phyloP scores from a whole-genome alignment of 257 asterid species.

The Coffea eugenioides region DNA sequence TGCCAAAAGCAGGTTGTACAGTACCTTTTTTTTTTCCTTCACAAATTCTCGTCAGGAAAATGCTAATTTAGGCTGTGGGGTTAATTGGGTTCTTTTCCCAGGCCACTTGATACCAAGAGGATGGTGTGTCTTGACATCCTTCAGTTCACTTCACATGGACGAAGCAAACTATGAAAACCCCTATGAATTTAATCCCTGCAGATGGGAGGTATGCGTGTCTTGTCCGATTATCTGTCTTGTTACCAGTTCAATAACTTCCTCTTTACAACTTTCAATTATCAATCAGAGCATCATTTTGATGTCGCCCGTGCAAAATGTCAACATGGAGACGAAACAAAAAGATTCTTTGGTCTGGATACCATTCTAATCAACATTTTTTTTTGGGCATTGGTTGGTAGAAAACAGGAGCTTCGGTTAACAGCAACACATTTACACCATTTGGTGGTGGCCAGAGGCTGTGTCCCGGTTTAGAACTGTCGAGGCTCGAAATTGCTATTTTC shows the following conservation, averaged over 20 bases:
- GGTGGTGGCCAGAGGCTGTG: constrained; percentile 99
- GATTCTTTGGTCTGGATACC: not conserved
- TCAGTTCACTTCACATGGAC: constrained; percentile 89
- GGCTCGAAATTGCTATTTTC: constrained; percentile 86
- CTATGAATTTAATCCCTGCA: constrained; percentile 79
- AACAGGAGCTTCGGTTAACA: constrained; percentile 38
- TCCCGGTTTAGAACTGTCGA: constrained; percentile 88
- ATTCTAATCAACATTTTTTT: not conserved
- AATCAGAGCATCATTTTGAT: not conserved
- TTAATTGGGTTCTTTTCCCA: constrained; percentile 19
- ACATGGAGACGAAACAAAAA: not conserved
- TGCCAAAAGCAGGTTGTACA: not conserved
- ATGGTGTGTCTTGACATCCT: constrained; percentile 81
- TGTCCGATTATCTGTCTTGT: not conserved
- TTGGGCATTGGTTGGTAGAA: constrained; percentile 33
- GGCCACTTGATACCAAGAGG: constrained; percentile 94
- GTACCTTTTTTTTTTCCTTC: too few species aligned
- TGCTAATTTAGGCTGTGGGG: not conserved
- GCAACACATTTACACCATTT: constrained; percentile 76
- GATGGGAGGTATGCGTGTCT: constrained; percentile 70
- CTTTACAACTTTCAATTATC: not conserved
- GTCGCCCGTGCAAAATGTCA: constrained; percentile 3
- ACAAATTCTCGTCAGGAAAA: not conserved
- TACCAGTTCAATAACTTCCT: not conserved
- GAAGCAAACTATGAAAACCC: constrained; percentile 72